Evolutionary conservation across 1,284 basidiomycete species (phyloP).

Genomic region (Leccinum angustisporum): DNA sequence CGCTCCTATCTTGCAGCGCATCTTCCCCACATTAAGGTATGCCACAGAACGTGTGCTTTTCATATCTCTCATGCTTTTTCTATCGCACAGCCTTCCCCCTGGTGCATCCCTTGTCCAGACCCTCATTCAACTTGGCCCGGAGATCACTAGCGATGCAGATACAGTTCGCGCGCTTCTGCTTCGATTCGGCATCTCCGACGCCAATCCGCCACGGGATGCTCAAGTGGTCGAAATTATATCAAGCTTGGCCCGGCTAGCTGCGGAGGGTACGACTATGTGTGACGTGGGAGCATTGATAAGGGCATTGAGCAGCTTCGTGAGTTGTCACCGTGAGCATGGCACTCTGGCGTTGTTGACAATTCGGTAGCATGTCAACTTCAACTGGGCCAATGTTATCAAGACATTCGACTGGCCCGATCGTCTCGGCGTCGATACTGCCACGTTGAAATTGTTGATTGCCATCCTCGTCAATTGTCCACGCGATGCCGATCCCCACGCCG

Average conservation of each 20-base stretch:
- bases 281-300: conserved; percentile 79
- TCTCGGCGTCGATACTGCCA: conserved; percentile 79
- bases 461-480: conserved; percentile 73
- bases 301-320: conserved; percentile 65
- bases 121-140: conserved; percentile 72
- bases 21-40: conserved; percentile 61
- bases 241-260: conserved; percentile 61
- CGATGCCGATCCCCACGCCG: conserved; percentile 70
- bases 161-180: conserved; percentile 64
- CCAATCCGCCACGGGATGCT: conserved; percentile 64
- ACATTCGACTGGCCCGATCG: conserved; percentile 79
- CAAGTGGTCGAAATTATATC: conserved; percentile 71
- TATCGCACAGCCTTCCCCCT: conserved; percentile 53
- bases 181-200: conserved; percentile 70
- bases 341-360: conserved; percentile 20
- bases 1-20: conserved; percentile 50
- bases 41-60: conserved; percentile 15
- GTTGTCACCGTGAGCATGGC: conserved; percentile 30
- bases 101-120: conserved; percentile 70
- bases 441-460: conserved; percentile 77
- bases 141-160: conserved; percentile 72
- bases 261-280: conserved; percentile 67
- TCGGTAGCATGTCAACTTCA: conserved; percentile 57
- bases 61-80: conserved; percentile 16
- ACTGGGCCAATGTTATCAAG: conserved; percentile 80